Evolutionary conservation across 2,329 filamentous ascomycete species (phyloP), one percentile per base, ranked within the genome.

Genomic region (Huntiella moniliformis): DNA sequence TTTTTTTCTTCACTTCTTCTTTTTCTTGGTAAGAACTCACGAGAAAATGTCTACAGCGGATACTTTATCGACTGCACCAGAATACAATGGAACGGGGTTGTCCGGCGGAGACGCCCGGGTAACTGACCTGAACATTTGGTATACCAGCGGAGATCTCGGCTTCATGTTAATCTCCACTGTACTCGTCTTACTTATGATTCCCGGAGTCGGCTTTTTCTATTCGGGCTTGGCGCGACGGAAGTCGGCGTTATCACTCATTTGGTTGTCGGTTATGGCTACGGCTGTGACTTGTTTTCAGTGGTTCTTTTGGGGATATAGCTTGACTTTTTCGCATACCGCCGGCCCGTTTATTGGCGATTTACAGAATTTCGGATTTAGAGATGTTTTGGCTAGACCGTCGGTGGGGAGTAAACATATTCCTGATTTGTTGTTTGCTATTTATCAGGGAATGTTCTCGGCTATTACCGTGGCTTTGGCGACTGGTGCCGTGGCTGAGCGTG

Each of bases 241-340:
- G 65, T 92, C 85, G 0, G 86, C 86, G 5, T 68, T 94, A 45
- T 91, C 85, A 16, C 67, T 94, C 51, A 84, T 94, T 61, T 93
- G 84, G 84, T 76, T 93, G 17, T 88, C 83, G 3, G 69, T 92
- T 57, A 92, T 93, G 82, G 74, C 84, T 15, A 76, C 79, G 1
- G 85, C 79, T 10, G 79, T 93, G 43, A 79, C 84, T 33, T 80
- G 77, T 18, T 92, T 93, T 62, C 85, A 93, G 61, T 94, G 86
- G 86, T 93, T 93, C 67, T 85, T 91, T 68, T 91, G 83, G 83
- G 83, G 83, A 36, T 91, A 84, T 60, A 86, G 81, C 4, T 64
- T 91, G 8, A 75, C 82, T 41, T 91, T 87, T 59, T 91, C 83
- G 12, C 83, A 88, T 61, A 69, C 71, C 2, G 80, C 81, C 18